These are phyloP conservation scores for Paramecium biaurelia DNA, from an alignment of 73 alveolate species.

Conservation along the genomic window DNA sequence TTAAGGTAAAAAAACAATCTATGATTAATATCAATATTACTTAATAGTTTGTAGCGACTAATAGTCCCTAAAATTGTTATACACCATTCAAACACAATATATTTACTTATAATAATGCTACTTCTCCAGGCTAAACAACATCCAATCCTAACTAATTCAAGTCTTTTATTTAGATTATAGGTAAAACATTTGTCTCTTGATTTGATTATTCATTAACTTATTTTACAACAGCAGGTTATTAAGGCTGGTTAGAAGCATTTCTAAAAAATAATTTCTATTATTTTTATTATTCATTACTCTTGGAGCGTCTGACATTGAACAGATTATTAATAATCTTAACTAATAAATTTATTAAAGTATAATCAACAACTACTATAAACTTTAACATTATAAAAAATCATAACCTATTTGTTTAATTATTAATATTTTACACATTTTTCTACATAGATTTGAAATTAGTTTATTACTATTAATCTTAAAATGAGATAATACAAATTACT, in stretches of 20 bases:
- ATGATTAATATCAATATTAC: neutral
- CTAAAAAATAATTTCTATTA: conserved; percentile 42
- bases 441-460: neutral
- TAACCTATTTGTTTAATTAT: too few relatives aligned
- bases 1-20: conserved; percentile 23
- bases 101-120: neutral
- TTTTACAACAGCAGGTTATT: neutral
- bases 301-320: conserved; percentile 33
- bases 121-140: neutral
- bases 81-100: neutral
- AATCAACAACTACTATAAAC: neutral
- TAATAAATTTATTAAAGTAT: neutral
- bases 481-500: neutral
- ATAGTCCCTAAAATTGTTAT: neutral
- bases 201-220: neutral
- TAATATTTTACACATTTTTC: neutral
- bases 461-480: neutral
- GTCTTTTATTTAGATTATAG: neutral
- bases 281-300: neutral
- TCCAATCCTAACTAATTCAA: neutral
- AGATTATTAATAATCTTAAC: neutral
- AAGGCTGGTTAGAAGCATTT: neutral
- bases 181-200: neutral
- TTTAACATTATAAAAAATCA: too few relatives aligned
- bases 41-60: conserved; percentile 4